These are phyloP conservation scores for Citrus sp. DNA, from an alignment of 345 rosid species.

Conservation along the genomic window DNA sequence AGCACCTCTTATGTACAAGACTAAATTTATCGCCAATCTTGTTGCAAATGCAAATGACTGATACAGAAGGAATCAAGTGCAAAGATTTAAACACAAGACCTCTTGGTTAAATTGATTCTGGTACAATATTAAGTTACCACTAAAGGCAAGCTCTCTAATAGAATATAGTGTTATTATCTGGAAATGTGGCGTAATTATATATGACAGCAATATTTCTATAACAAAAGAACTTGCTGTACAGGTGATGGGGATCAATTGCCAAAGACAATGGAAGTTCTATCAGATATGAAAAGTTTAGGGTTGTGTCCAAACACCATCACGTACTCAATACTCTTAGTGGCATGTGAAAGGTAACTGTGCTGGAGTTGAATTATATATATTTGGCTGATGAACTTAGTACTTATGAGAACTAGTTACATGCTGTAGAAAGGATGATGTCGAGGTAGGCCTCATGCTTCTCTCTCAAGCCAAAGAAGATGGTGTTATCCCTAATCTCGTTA, in stretches of 20 bases:
- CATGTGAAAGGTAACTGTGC: constrained; percentile 68
- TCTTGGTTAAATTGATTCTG: neutral
- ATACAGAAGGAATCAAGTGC: neutral
- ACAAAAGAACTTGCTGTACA: constrained; percentile 28
- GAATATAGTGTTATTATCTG: neutral
- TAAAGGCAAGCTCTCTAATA: neutral
- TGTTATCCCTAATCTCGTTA: constrained; percentile 57
- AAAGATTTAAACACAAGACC: neutral
- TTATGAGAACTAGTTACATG: neutral
- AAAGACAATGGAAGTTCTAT: constrained; percentile 70
- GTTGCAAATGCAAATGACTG: neutral
- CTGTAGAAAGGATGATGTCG: constrained; percentile 78
- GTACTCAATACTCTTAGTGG: constrained; percentile 77
- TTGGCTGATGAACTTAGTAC: constrained; percentile 7
- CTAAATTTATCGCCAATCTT: no score
- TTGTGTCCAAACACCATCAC: constrained; percentile 69
- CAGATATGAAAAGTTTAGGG: constrained; percentile 63
- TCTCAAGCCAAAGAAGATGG: constrained; percentile 72
- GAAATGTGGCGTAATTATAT: neutral
- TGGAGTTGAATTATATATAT: constrained; percentile 1
- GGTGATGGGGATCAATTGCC: constrained; percentile 88
- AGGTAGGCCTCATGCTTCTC: constrained; percentile 57
- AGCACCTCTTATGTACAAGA: neutral
- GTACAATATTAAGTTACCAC: neutral
- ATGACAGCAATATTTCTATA: constrained; percentile 4